phyloP scores from a whole-genome alignment of 2,329 filamentous ascomycete genomes.

The Beauveria varroae region DNA sequence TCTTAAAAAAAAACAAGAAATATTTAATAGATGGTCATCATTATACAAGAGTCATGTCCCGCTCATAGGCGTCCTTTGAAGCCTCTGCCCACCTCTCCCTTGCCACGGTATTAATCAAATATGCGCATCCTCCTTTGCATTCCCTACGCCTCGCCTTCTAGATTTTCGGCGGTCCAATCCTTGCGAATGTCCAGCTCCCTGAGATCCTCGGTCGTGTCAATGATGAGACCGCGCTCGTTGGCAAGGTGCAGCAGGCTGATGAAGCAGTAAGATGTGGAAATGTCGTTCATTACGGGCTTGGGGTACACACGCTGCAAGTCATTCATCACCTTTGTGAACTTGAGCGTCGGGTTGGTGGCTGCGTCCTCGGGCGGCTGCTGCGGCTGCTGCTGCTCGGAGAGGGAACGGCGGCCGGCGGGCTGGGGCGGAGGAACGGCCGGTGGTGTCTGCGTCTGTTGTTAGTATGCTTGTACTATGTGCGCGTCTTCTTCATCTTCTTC shows the following conservation, averaged over 20 bases:
- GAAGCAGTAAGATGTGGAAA: slow-evolving; percentile 89
- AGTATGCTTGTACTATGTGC: neutral
- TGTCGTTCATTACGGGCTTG: slow-evolving; percentile 80
- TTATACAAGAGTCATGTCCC: neutral
- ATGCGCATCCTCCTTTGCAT: too few relatives aligned
- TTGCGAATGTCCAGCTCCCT: slow-evolving; percentile 54
- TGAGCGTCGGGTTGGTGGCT: slow-evolving; percentile 50
- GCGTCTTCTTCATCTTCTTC: neutral
- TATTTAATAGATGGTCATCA: neutral
- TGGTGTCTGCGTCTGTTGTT: slow-evolving; percentile 1
- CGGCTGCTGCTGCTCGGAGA: slow-evolving; percentile 24
- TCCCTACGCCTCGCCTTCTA: slow-evolving; percentile 27
- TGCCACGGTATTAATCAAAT: too few relatives aligned
- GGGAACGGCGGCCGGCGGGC: neutral
- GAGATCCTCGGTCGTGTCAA: slow-evolving; percentile 55
- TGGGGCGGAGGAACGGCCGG: neutral
- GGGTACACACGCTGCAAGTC: slow-evolving; percentile 80
- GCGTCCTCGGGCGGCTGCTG: slow-evolving; percentile 21
- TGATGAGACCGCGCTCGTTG: slow-evolving; percentile 82
- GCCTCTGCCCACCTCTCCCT: too few relatives aligned
- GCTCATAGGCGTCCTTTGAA: too few relatives aligned
- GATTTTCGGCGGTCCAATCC: slow-evolving; percentile 53
- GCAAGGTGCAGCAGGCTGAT: slow-evolving; percentile 87
- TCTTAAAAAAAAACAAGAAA: neutral
- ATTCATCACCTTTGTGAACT: slow-evolving; percentile 90